Evolutionary conservation across 2,329 filamentous ascomycete species (phyloP).

Genomic region (Sporothrix euskadiensis): DNA sequence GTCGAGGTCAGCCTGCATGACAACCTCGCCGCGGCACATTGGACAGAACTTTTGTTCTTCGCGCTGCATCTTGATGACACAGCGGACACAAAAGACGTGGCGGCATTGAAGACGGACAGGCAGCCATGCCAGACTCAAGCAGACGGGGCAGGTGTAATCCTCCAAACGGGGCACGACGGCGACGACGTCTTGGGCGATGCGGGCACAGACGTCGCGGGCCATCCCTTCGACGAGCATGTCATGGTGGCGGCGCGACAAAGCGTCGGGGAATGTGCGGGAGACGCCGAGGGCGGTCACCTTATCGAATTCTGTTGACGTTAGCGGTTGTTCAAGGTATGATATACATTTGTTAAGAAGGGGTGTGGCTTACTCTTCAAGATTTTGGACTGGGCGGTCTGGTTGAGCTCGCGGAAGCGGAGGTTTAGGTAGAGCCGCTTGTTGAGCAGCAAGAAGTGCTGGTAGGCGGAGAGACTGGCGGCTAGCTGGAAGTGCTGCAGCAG

Average conservation of each 20-base stretch:
- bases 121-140: constrained; percentile 75
- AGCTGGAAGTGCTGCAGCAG: constrained; percentile 65
- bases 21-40: constrained; percentile 70
- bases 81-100: constrained; percentile 82
- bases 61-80: constrained; percentile 76
- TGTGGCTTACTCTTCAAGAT: constrained; percentile 71
- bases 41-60: constrained; percentile 69
- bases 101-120: constrained; percentile 74
- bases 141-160: constrained; percentile 81
- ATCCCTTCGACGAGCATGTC: constrained; percentile 67
- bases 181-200: constrained; percentile 71
- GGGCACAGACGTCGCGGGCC: constrained; percentile 72
- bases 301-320: constrained; percentile 66
- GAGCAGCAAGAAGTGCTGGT: constrained; percentile 68
- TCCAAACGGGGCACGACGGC: constrained; percentile 76
- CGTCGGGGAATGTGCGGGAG: constrained; percentile 60
- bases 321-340: not conserved
- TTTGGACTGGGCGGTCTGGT: constrained; percentile 73
- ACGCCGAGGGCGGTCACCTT: constrained; percentile 77
- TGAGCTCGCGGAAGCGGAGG: constrained; percentile 82
- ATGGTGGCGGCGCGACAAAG: constrained; percentile 54
- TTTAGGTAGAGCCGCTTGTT: constrained; percentile 77
- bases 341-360: constrained; percentile 34
- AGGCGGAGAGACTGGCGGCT: constrained; percentile 62
- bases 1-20: constrained; percentile 69